Evolutionary conservation across 257 asterid species (phyloP), one percentile per base, ranked within the genome.

Genomic region (Lithospermum erythrorhizon): DNA sequence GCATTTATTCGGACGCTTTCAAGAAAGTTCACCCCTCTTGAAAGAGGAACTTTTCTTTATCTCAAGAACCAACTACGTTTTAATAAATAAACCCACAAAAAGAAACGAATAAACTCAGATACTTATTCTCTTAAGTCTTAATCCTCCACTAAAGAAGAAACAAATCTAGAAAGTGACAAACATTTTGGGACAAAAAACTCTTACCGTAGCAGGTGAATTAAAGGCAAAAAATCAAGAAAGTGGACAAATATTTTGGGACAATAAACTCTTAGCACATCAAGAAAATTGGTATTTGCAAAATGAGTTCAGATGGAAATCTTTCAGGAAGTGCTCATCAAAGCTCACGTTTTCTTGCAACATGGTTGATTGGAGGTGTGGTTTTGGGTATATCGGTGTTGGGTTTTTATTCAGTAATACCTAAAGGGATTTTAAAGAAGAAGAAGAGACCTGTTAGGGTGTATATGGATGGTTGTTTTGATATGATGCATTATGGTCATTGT

Each of bases 401-500:
- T 14, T 67, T 79, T 29, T 80, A 80, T 24, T 65, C 80, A 35
- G 80, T 8, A 7, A 7, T 35, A 35, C 45, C 45, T 35, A 7
- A 23, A 41, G 66, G 25, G 13, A 20, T 62, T 19, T 65, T 70
- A 65, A 73, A 56, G 70, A 75, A 72, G 77, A 86, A 81, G 76
- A 91, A 87, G 82, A 77, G 87, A 64, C 90, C 90, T 9, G 78
- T 91, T 61, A 80, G 97, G 89, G 98, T 91, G 21, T 88, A 91
- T 56, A 91, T 91, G 98, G 97, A 88, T 65, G 96, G 98, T 23
- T 88, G 96, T 71, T 91, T 91, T 70, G 96, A 91, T 65, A 86
- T 91, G 98, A 91, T 91, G 98, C 98, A 91, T 74, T 91, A 93
- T 69, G 98, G 98, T 24, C 98, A 93, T 71, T 89, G 97, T 70